Evolutionary conservation across 257 asterid species (phyloP).

Genomic region (Hygrophila difformis): DNA sequence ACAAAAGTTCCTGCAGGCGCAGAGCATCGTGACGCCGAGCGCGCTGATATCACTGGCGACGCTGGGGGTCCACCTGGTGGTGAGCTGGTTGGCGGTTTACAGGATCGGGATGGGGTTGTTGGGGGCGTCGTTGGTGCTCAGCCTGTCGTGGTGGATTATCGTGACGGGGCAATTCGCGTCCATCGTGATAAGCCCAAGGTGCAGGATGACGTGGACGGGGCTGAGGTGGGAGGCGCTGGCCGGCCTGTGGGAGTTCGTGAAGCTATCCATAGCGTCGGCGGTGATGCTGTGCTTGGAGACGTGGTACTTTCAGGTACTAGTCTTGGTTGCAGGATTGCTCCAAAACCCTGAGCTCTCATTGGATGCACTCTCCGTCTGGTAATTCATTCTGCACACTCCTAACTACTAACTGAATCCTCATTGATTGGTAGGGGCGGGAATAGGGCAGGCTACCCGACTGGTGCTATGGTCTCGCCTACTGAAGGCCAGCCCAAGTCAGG

Average conservation of each 20-base stretch:
- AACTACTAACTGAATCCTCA: too few relatives aligned
- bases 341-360: conserved; percentile 41
- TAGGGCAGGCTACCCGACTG: too few relatives aligned
- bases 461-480: too few relatives aligned
- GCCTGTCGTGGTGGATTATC: conserved; percentile 56
- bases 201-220: conserved; percentile 53
- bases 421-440: too few relatives aligned
- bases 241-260: conserved; percentile 46
- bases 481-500: too few relatives aligned
- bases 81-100: conserved; percentile 38
- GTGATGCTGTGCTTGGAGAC: conserved; percentile 63
- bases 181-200: conserved; percentile 23
- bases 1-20: conserved; percentile 51
- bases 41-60: conserved; percentile 40
- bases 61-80: conserved; percentile 27
- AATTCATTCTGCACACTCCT: neutral
- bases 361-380: conserved; percentile 50
- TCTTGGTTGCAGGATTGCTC: conserved; percentile 37
- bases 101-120: conserved; percentile 32
- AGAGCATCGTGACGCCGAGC: conserved; percentile 47
- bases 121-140: conserved; percentile 41
- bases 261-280: conserved; percentile 45
- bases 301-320: conserved; percentile 55
- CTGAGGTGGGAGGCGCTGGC: conserved; percentile 39
- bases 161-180: conserved; percentile 36